Evolutionary conservation across 2,329 filamentous ascomycete species (phyloP).

Genomic region (Triangularia setosa): DNA sequence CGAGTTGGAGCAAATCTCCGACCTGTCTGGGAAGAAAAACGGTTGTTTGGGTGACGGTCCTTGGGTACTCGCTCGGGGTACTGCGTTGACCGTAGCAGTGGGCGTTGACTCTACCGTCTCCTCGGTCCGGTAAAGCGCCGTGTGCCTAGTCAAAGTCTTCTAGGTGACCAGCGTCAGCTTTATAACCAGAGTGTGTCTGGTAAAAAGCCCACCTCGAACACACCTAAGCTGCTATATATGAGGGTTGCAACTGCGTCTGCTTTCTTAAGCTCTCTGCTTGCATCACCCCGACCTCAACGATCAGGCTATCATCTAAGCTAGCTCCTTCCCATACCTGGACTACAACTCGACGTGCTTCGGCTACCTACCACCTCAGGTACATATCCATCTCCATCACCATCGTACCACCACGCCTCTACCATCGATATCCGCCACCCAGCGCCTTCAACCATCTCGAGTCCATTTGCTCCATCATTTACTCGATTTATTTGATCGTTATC

Average conservation of each 20-base stretch:
- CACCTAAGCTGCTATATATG: no score
- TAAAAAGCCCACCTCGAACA: no score
- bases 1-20: neutral
- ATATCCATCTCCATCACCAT: neutral
- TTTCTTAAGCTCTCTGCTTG: neutral
- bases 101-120: no score
- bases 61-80: neutral
- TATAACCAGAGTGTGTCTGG: no score
- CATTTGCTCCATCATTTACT: neutral
- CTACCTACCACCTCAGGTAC: neutral
- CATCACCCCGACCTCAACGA: neutral
- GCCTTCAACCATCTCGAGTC: neutral
- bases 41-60: neutral
- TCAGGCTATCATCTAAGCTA: neutral
- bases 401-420: neutral
- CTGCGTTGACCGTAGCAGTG: neutral
- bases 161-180: no score
- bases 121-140: no score
- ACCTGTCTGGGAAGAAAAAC: neutral
- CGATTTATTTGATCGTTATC: neutral
- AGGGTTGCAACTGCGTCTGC: neutral
- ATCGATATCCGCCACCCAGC: neutral
- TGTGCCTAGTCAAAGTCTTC: no score
- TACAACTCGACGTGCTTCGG: neutral
- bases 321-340: neutral